Evolutionary conservation across 2,329 filamentous ascomycete genomes (phyloP).

Genomic region (Mycosphaerella sp.): DNA sequence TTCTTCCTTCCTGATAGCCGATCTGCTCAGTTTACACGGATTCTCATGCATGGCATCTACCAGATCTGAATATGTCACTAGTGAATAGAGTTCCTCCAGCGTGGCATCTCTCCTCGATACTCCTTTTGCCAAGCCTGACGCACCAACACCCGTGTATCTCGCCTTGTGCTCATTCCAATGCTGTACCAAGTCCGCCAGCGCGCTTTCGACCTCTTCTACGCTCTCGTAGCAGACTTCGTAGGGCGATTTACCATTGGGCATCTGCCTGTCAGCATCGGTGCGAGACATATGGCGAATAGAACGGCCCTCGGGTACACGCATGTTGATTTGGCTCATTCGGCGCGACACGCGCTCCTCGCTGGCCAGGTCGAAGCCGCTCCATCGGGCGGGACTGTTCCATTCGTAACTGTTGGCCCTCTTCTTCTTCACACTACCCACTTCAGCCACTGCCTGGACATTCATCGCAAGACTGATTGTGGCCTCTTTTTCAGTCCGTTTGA

Average conservation of each 20-base stretch:
- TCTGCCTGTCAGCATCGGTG: neutral
- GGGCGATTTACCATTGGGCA: neutral
- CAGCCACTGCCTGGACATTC: constrained; percentile 44
- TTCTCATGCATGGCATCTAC: constrained; percentile 3
- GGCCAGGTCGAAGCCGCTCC: constrained; percentile 5
- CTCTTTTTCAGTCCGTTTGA: constrained; percentile 3
- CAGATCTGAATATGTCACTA: neutral
- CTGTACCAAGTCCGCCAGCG: neutral
- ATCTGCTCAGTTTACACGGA: neutral
- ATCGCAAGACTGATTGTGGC: constrained; percentile 49
- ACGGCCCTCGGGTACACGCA: constrained; percentile 7
- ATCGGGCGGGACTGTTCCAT: constrained; percentile 1
- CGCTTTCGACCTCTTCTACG: neutral
- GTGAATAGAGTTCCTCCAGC: neutral
- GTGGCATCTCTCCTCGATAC: too few relatives aligned
- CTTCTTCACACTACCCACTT: constrained; percentile 5
- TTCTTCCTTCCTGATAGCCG: neutral
- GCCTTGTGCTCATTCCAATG: neutral
- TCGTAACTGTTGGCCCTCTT: neutral
- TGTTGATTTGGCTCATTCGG: constrained; percentile 28
- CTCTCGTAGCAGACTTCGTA: constrained; percentile 2
- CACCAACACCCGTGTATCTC: neutral
- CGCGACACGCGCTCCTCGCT: constrained; percentile 40
- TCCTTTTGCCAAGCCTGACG: too few relatives aligned
- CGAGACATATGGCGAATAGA: neutral